Base-by-base conservation (phyloP, 306 rosid genomes). In the Vigna nakashimae region DNA sequence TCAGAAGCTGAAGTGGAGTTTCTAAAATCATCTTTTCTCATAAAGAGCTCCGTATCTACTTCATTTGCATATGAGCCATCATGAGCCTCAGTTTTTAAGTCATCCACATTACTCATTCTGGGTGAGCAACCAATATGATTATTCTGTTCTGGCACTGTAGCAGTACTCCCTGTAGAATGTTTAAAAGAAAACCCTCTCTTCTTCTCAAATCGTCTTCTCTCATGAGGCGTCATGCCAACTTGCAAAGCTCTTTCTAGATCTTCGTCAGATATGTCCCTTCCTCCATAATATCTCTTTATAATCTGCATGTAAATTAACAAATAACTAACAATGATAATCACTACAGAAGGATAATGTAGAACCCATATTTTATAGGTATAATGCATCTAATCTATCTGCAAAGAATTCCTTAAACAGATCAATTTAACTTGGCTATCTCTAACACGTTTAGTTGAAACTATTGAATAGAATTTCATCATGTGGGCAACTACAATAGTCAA, bases 181-280 rank as follows among this genome's bases (percentile, higher is more conserved):
- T 65, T 88, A 10, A 88, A 84, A 81, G 90, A 74, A 49, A 85
- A 38, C 24, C 99, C 94, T 73, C 80, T 88, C 79, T 91, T 92
- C 87, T 86, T 90, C 82, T 84, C 87, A 71, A 85, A 88, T 34
- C 89, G 84, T 84, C 94, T 89, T 89, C 88, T 91, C 86, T 89
- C 97, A 1, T 91, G 89, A 74, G 98, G 96, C 76, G 81, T 91
- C 99, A 92, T 87, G 83, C 98, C 99, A 80, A 92, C 90, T 67
- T 88, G 66, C 83, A 91, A 81, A 79, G 98, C 98, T 75, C 68
- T 84, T 81, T 90, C 91, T 71, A 96, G 88, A 84, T 96, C 99
- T 75, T 86, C 94, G 81, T 88, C 89, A 62, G 92, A 80, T 77
- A 95, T 91, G 65, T 91, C 91, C 77, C 91, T 91, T 53, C 99